Conservation (phyloP, 2,329 filamentous ascomycete genomes). For the Colletotrichum cereale region DNA sequence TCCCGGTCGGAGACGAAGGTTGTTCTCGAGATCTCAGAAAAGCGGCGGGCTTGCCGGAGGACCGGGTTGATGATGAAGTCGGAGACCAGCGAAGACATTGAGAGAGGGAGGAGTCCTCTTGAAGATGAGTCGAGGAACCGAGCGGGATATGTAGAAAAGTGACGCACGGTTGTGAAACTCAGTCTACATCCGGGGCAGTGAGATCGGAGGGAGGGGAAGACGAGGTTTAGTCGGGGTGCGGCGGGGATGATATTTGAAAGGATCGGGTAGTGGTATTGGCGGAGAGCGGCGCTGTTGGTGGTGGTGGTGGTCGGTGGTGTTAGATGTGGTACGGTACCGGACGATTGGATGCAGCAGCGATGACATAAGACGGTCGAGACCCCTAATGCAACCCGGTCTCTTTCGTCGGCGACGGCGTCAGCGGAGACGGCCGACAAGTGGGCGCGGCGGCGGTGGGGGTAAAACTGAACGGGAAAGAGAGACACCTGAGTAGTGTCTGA, state of each 20-base stretch:
- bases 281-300: not conserved
- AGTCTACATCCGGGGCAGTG: constrained; percentile 32
- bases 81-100: constrained; percentile 73
- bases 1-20: constrained; percentile 53
- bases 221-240: constrained; percentile 12
- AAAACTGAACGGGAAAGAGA: not conserved
- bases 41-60: constrained; percentile 73
- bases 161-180: constrained; percentile 18
- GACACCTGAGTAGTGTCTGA: constrained; percentile 16
- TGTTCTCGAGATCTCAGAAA: constrained; percentile 65
- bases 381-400: constrained; percentile 21
- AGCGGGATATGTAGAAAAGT: constrained; percentile 26
- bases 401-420: constrained; percentile 34
- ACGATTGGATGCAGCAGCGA: constrained; percentile 40
- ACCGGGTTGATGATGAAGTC: constrained; percentile 76
- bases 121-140: constrained; percentile 5
- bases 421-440: constrained; percentile 23
- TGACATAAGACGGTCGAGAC: constrained; percentile 40
- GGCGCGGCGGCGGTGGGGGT: constrained; percentile 12
- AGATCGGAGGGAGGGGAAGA: constrained; percentile 14
- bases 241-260: constrained; percentile 32
- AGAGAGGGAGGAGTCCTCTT: constrained; percentile 20
- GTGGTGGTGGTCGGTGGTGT: constrained; percentile 16
- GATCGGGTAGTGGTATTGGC: constrained; percentile 19
- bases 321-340: constrained; percentile 35